Evolutionary conservation across 2,329 filamentous ascomycete genomes (phyloP).

Genomic region (Stemphylium beticola): DNA sequence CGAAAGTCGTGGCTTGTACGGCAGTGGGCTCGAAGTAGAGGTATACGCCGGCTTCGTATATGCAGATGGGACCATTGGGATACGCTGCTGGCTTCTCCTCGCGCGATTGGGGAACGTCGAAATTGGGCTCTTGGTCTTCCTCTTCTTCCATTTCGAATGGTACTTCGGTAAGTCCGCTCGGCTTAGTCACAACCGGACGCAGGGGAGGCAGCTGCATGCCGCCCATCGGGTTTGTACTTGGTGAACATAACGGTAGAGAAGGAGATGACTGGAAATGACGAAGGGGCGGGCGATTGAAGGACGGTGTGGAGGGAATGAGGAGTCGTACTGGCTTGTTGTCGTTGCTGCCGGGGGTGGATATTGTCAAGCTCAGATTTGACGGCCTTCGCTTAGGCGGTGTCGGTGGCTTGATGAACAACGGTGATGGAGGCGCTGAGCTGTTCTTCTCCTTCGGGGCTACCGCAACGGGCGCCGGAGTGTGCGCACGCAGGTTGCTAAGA

Average conservation of each 20-base stretch:
- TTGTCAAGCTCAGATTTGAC: constrained; percentile 76
- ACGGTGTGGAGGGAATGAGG: constrained; percentile 64
- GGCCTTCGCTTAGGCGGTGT: constrained; percentile 74
- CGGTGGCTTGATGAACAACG: constrained; percentile 79
- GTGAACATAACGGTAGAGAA: constrained; percentile 62
- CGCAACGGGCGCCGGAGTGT: constrained; percentile 58
- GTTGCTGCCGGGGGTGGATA: constrained; percentile 67
- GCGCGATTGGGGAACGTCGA: constrained; percentile 63
- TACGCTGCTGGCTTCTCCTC: constrained; percentile 80
- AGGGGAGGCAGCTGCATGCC: constrained; percentile 60
- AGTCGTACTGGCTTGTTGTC: constrained; percentile 63
- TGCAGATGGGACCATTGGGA: constrained; percentile 79
- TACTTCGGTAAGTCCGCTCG: constrained; percentile 59
- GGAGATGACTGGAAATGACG: constrained; percentile 69
- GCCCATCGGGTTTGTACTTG: constrained; percentile 55
- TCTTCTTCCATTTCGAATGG: constrained; percentile 77
- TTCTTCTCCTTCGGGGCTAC: constrained; percentile 55
- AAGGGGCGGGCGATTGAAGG: constrained; percentile 57
- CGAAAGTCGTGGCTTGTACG: constrained; percentile 77
- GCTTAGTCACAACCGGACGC: constrained; percentile 40
- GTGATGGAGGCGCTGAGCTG: constrained; percentile 71
- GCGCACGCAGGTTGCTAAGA: constrained; percentile 53
- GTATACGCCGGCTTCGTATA: constrained; percentile 78
- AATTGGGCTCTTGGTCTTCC: constrained; percentile 62
- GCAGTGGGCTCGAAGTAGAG: constrained; percentile 81